Conservation (phyloP, 2,329 filamentous ascomycete genomes). For the Pseudopyricularia javanii region DNA sequence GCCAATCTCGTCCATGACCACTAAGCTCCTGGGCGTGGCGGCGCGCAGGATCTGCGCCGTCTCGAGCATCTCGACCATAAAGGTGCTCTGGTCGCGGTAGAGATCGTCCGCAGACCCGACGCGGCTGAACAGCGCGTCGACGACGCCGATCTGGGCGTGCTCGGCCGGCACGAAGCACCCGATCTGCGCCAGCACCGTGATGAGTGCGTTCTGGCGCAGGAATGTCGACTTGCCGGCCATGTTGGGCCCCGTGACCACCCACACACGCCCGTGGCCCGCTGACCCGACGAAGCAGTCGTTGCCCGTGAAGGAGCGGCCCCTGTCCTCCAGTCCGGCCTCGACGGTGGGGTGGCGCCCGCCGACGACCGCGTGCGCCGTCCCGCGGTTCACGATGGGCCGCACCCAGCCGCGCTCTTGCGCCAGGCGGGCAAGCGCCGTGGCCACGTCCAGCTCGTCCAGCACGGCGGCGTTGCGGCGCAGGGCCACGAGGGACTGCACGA, state of each 20-base stretch:
- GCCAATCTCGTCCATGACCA: constrained; percentile 97
- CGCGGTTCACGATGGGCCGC: constrained; percentile 58
- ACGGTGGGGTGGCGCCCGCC: constrained; percentile 89
- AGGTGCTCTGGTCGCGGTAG: constrained; percentile 90
- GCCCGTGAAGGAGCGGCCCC: constrained; percentile 49
- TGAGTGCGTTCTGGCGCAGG: constrained; percentile 86
- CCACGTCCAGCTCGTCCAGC: constrained; percentile 85
- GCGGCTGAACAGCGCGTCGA: constrained; percentile 93
- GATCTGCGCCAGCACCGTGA: constrained; percentile 84
- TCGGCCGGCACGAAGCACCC: constrained; percentile 87
- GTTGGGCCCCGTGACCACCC: constrained; percentile 75
- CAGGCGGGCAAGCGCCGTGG: constrained; percentile 71
- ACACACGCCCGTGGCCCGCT: constrained; percentile 48
- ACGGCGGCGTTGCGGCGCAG: constrained; percentile 83
- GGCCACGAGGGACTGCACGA: constrained; percentile 72
- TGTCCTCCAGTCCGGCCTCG: constrained; percentile 65
- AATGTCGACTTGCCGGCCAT: constrained; percentile 98
- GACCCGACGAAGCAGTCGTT: constrained; percentile 55
- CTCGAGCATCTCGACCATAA: constrained; percentile 99
- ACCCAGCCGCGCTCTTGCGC: constrained; percentile 63
- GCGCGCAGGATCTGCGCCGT: constrained; percentile 80
- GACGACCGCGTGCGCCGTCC: constrained; percentile 60
- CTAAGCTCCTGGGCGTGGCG: constrained; percentile 75
- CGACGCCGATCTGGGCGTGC: constrained; percentile 74
- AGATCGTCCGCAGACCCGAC: constrained; percentile 90